Evolutionary conservation across 495 filamentous ascomycete genomes (phyloP), one percentile per base, ranked within the genome.

Genomic region (Elaphomyces granulatus): DNA sequence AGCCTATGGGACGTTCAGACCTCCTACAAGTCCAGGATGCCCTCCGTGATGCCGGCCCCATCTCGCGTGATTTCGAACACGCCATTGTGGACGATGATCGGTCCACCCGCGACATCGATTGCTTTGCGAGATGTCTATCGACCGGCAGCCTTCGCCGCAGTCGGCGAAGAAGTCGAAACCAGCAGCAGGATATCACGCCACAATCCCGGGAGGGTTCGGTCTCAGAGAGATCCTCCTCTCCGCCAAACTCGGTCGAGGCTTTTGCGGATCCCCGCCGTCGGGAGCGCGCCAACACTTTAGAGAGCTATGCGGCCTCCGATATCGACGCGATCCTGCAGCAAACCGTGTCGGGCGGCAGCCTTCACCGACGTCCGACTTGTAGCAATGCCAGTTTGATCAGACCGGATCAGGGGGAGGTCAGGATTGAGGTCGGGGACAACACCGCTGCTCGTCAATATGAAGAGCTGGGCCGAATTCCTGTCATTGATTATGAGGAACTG

Each of bases 211-310:
- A 61, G 4, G 78, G 74, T 4, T 80, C 78, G 3, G 57, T 67
- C 3, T 74, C 73, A 4, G 75, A 73, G 26, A 71, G 83, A 18
- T 83, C 83, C 2, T 67, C 72, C 0, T 98, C 92, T 14, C 87
- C 87, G 8, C 87, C 90, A 2, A 96, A 95, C 56, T 98, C 90
- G 2, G 90, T 98, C 17, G 88, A 95, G 57, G 90, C 90, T 12
- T 98, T 98, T 57, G 92, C 88, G 2, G 85, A 90, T 45, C 67
- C 58, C 1, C 70, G 75, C 43, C 70, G 76, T 34, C 73, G 75
- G 7, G 83, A 85, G 15, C 70, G 75, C 34, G 74, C 75, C 23
- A 74, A 73, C 23, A 81, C 77, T 2, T 41, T 77, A 28, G 75
- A 72, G 44, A 81, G 77, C 58, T 68, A 68, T 44, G 64, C 48